Evolutionary conservation across 2,329 filamentous ascomycete species (phyloP), one percentile per base, ranked within the genome.

Genomic region (Zasmidium angulare): DNA sequence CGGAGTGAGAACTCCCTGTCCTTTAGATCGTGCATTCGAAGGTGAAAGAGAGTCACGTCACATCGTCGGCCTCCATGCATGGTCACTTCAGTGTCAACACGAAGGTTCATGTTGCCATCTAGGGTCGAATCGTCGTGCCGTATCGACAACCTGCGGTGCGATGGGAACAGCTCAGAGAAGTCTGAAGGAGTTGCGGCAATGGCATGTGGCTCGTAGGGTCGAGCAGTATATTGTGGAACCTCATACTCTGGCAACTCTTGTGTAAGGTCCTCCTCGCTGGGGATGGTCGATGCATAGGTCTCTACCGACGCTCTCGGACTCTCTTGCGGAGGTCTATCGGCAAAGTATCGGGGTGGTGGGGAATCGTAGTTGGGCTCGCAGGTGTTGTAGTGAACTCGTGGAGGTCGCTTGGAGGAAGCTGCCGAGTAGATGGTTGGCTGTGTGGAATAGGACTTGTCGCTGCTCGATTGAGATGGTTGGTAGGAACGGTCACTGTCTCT

Each of bases 61-160:
- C 61, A 63, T 57, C 56, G 60, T 63, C 86, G 84, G 46, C 82
- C 81, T 46, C 84, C 83, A 23, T 83, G 82, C 23, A 79, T 77
- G 23, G 79, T 76, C 49, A 90, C 84, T 63, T 89, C 81, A 4
- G 91, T 93, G 72, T 96, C 93, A 59, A 98, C 83, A 29, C 93
- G 88, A 58, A 99, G 82, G 73, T 98, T 98, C 91, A 97, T 96
- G 80, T 97, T 96, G 36, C 93, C 93, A 73, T 99, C 93, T 2
- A 88, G 77, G 0, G 92, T 95, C 51, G 90, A 86, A 75, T 97
- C 91, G 72, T 98, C 95, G 72, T 98, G 93, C 24, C 89, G 86
- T 70, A 99, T 91, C 36, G 86, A 85, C 54, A 98, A 79, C 57
- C 90, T 85, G 72, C 91, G 86, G 66, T 88, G 84, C 9, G 93